phyloP scores from a whole-genome alignment of 1,284 basidiomycete species.

The Mycena sp. region DNA sequence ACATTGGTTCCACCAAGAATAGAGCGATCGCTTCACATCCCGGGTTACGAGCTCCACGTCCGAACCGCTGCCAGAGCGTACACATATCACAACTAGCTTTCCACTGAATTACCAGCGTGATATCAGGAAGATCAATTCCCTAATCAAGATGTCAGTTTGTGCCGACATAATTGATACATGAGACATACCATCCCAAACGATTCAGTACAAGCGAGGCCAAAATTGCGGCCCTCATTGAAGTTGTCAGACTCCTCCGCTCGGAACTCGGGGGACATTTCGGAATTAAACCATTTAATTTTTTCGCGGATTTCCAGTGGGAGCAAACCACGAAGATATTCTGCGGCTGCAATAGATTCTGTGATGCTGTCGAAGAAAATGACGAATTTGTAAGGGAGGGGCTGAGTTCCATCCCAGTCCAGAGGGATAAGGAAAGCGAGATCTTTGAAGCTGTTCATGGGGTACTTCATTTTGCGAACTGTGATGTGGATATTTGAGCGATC shows the following conservation, averaged over 20 bases:
- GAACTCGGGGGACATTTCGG: conserved; percentile 34
- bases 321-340: conserved; percentile 22
- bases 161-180: neutral
- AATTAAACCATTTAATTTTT: conserved; percentile 39
- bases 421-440: too few relatives aligned
- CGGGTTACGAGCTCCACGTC: conserved; percentile 31
- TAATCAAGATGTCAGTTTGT: conserved; percentile 17
- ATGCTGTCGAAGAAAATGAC: conserved; percentile 39
- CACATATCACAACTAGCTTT: conserved; percentile 28
- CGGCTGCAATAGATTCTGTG: conserved; percentile 28
- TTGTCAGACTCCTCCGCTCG: conserved; percentile 24
- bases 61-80: conserved; percentile 33
- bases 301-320: conserved; percentile 28
- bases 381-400: conserved; percentile 31
- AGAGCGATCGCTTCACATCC: conserved; percentile 23
- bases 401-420: conserved; percentile 19
- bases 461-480: too few relatives aligned
- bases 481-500: too few relatives aligned
- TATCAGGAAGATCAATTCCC: conserved; percentile 41
- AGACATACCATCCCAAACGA: conserved; percentile 45
- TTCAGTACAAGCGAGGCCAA: conserved; percentile 38
- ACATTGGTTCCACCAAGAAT: conserved; percentile 29
- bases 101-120: conserved; percentile 42
- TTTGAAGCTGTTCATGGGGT: too few relatives aligned
- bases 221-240: conserved; percentile 28